Evolutionary conservation across 2,329 filamentous ascomycete genomes (phyloP), one percentile per base, ranked within the genome.

Genomic region (Talaromyces sp.): DNA sequence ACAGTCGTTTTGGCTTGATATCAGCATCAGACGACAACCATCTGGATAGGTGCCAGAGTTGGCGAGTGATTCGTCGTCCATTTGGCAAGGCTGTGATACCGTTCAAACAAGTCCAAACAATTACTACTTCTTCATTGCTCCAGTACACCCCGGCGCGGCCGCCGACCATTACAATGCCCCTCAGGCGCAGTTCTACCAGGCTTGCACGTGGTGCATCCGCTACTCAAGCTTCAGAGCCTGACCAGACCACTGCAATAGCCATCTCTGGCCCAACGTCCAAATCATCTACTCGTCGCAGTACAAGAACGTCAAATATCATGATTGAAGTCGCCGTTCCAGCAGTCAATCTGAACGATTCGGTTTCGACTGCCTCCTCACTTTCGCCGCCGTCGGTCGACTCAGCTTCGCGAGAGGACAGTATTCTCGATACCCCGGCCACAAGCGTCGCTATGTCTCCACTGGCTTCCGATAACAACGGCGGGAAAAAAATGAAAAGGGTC

Each of bases 361-460:
- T 67, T 2, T 67, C 62, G 6, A 63, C 67, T 44, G 69, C 69
- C 7, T 69, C 75, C 1, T 73, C 73, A 40, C 76, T 79, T 28
- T 68, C 77, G 5, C 78, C 76, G 6, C 78, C 76, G 23, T 80
- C 79, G 2, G 66, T 72, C 33, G 74, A 75, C 5, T 74, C 75
- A 37, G 72, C 72, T 9, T 73, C 74, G 33, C 71, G 78, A 60
- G 79, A 79, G 60, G 76, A 77, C 5, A 82, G 77, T 11, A 77
- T 79, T 21, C n/a, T 82, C 68, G 86, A 85, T 63, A 89, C 87
- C 3, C 86, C 86, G 4, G 83, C 79, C 40, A 89, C 87, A 21
- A 88, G 84, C 72, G 79, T 81, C 60, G 76, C 79, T 54, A 79
- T 77, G 18, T 88, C 86, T 9, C 86, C 85, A 3, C 80, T 77